A percentile compares a stretch with the other conserved stretches of the same genome.
phyloP scores from a whole-genome alignment of 192 early-diverging fungal genomes.

The Borealophlyctis nickersoniae region DNA sequence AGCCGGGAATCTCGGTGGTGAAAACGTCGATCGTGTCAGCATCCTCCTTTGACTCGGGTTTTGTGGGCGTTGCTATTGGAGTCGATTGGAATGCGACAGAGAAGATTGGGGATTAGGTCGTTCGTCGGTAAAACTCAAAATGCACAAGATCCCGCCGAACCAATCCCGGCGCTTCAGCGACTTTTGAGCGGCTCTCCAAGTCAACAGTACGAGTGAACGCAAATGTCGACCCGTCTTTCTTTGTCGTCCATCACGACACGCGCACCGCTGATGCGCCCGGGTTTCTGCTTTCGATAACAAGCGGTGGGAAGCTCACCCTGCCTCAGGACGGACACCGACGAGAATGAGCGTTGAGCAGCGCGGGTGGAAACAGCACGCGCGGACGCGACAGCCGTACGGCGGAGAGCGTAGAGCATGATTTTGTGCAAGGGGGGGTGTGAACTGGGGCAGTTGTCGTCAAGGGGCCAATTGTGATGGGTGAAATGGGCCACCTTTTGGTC shows the following conservation, averaged over 20 bases:
- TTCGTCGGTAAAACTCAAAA: too few species aligned
- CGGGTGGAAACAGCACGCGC: neutral
- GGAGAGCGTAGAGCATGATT: neutral
- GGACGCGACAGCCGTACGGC: neutral
- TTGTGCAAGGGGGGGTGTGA: neutral
- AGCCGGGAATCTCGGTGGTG: constrained; percentile 45
- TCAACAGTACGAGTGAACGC: neutral
- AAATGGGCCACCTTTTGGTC: too few species aligned
- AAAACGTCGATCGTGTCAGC: neutral
- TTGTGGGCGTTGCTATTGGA: constrained; percentile 1
- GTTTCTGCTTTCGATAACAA: too few species aligned
- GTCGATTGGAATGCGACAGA: too few species aligned
- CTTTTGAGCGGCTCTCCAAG: too few species aligned
- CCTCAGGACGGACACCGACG: neutral
- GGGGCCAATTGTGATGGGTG: too few species aligned
- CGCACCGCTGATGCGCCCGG: too few species aligned
- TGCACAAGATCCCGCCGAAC: too few species aligned
- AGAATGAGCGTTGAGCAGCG: neutral
- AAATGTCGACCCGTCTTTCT: neutral
- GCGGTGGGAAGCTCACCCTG: neutral
- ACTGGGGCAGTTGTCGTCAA: too few species aligned
- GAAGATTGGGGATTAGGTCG: neutral
- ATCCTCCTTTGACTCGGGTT: neutral
- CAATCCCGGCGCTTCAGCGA: too few species aligned
- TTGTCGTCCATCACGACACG: too few species aligned